Base-by-base conservation (phyloP, 257 asterid species). In the Cruciata laevipes region DNA sequence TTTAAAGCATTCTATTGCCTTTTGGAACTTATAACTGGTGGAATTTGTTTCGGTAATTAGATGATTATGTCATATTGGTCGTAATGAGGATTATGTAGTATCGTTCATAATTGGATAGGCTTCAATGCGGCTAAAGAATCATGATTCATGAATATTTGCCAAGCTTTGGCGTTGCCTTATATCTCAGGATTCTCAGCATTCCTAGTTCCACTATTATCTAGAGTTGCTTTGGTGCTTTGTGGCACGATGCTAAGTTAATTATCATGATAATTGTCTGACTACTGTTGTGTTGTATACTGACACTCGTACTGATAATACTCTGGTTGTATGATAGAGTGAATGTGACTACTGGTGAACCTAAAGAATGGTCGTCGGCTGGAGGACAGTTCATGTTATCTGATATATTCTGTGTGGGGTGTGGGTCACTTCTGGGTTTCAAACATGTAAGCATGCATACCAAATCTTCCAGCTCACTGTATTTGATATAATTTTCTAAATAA, bases 401-500 rank as follows among this genome's bases (percentile, higher is more conserved):
- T 83, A 80, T 85, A 75, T 89, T 77, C 82, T 91, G 96, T 3
- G 89, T 87, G 59, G 86, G 85, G 10, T 91, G 98, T 77, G 94
- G 95, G 70, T 80, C 95, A 14, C 73, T 80, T 71, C 83, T 87
- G 76, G 98, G 96, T 40, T 91, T 96, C 96, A 89, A 85, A 91
- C 89, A 89, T 69, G 96, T 91, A 57, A 78, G 88, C 38, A 7
- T 27, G 30, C 30, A 27, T 27, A 0, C 37, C 40, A 30, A 14
- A 24, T 57, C 51, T 16, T 52, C 23, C 58, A 17, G 23, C 7
- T 35, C 37, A 60, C 1, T 14, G 37, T n/a, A 7, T 58, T 62
- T 68, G 68, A 69, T 52, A 13, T 13, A 10, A 25, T 44, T 63
- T 9, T 1, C 3, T 37, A 3, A 52, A 38, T 24, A 7, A 9